Evolutionary conservation across 2,329 filamentous ascomycete species (phyloP), one percentile per base, ranked within the genome.

Genomic region (Metarhizium robertsii): DNA sequence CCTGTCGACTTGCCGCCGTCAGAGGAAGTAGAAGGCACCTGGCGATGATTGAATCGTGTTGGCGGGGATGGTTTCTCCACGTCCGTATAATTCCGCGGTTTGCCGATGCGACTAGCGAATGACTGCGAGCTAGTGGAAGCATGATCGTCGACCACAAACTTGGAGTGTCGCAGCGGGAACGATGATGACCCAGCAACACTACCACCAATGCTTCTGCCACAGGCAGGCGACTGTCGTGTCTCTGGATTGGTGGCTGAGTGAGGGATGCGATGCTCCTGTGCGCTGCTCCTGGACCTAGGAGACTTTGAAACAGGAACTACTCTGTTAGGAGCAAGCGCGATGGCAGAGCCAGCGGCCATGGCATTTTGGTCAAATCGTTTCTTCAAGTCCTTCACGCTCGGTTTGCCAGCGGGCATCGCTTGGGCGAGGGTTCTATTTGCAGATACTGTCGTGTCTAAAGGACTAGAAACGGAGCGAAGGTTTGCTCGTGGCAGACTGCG

Each of bases 311-410:
- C 48, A 36, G 32, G 32, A 50, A 13, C 48, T 50, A 13, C 14
- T 50, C 51, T 51, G 38, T 47, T 30, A 38, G 48, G 50, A 50
- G 45, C 46, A 6, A 53, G 47, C 13, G 50, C 40, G 29, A 53
- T 55, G 34, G 54, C 25, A 34, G 54, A 30, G 38, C 46, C 43
- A 14, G 34, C 42, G 16, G 42, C 47, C 20, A 69, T 65, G 43
- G 68, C 63, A 58, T 68, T 83, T 65, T 85, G 83, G 69, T 92
- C 88, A 71, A 92, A 94, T 54, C 81, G 85, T 69, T 86, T 89
- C 64, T 88, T 85, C 59, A 94, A 76, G 66, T 94, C 88, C 71
- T 86, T 90, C 62, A 94, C 87, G 58, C 86, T 92, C n/a, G 84
- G 77, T 61, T 86, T 79, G 47, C 65, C 61, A 11, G 63, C 60